A percentile compares a stretch with the other conserved stretches of the same genome.
These are phyloP conservation scores for Penstemon newberryi DNA, from an alignment of 257 asterid species.

Conservation along the genomic window DNA sequence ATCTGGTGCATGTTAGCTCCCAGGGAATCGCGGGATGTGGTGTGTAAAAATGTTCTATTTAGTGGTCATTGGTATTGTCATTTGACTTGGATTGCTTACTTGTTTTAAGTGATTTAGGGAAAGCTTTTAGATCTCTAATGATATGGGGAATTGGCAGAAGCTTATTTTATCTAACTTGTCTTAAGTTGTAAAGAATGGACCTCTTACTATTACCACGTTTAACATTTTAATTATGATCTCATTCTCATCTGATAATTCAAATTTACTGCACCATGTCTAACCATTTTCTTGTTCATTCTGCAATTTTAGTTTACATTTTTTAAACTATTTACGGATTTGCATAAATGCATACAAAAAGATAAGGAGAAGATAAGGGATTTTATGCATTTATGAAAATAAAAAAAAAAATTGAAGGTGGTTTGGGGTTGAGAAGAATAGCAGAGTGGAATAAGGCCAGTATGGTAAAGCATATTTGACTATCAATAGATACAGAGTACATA, in stretches of 20 bases:
- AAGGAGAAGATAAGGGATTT: neutral
- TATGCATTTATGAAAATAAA: neutral
- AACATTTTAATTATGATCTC: neutral
- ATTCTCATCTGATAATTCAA: neutral
- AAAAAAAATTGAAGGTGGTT: no score
- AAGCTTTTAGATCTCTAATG: neutral
- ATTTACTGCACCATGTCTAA: neutral
- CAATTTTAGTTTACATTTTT: no score
- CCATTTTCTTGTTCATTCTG: no score
- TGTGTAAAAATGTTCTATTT: slow-evolving; percentile 23
- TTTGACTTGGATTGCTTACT: neutral
- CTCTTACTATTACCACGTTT: neutral
- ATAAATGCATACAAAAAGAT: neutral
- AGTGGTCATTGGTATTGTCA: neutral
- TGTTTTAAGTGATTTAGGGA: slow-evolving; percentile 4
- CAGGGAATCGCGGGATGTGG: slow-evolving; percentile 37
- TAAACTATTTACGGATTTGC: no score
- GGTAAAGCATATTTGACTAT: neutral
- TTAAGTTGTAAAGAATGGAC: slow-evolving; percentile 18
- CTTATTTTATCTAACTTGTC: neutral
- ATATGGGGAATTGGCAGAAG: neutral
- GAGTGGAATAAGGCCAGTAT: no score
- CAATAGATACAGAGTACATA: neutral
- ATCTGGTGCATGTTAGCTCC: slow-evolving; percentile 34
- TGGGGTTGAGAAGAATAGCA: no score